Evolutionary conservation across 352 stramenopile genomes (phyloP), one percentile per base, ranked within the genome.

Genomic region (Pythium folliculosum): DNA sequence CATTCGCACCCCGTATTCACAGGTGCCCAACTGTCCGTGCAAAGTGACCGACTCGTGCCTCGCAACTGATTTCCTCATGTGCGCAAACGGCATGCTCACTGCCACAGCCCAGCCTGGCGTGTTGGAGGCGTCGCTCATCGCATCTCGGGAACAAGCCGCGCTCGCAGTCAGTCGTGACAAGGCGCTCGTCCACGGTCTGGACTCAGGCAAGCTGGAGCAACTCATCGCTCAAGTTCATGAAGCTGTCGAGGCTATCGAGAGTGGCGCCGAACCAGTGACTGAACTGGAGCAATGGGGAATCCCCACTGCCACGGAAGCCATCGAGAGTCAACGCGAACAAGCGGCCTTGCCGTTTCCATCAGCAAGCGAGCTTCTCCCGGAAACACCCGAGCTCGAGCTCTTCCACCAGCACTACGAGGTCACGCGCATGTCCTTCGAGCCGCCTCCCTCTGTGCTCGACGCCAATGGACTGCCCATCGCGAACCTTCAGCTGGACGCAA

Each of bases 1-100:
- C 35, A 60, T 86, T 17, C 57, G 72, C 21, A 75, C 70, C 2
- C 67, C 68, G 37, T 89, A 89, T 63, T 65, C 72, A 0, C 38
- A 81, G 3, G 72, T 89, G 9, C 67, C 71, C 3, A 69, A 72
- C 9, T 83, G 78, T 47, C 69, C 75, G 5, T 86, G 78, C 57
- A 76, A 77, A 69, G 70, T 86, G 1, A 62, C 67, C 44, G 80
- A 88, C 57, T 76, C 78, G 21, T 85, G 78, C 62, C 67, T 82
- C 22, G 75, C 70, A 7, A 75, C 69, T 3, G 80, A 89, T 56
- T 80, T 86, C n/a, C 51, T 80, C n/a, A 14, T 71, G 40, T 81
- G 78, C 59, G 73, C 69, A 4, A 77, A 78, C 8, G 73, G 69
- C 0, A 51, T 84, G 1, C 50, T 89, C 14, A n/a, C 44, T n/a